Evolutionary conservation across 2,329 filamentous ascomycete species (phyloP).

Genomic region (Alternaria sp.): DNA sequence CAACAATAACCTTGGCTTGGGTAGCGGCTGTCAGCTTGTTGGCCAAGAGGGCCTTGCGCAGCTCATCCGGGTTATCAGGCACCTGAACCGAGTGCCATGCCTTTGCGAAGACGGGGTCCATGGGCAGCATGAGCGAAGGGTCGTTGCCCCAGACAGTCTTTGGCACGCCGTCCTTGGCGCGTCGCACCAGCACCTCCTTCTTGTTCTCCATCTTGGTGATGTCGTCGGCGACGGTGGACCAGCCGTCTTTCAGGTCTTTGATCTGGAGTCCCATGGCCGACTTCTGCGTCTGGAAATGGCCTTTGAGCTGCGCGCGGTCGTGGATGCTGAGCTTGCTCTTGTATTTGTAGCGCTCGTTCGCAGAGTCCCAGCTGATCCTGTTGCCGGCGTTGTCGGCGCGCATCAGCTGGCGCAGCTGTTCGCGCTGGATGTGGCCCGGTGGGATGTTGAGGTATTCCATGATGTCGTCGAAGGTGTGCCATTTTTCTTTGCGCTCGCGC

Average conservation of each 20-base stretch:
- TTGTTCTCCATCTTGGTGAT: constrained; percentile 79
- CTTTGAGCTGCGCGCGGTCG: constrained; percentile 76
- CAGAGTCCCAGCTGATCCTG: constrained; percentile 64
- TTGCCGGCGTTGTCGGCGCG: constrained; percentile 62
- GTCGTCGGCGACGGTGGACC: constrained; percentile 81
- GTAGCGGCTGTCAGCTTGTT: constrained; percentile 85
- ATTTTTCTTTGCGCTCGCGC: constrained; percentile 64
- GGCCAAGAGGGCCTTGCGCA: constrained; percentile 76
- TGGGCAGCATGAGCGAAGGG: constrained; percentile 72
- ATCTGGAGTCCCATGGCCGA: constrained; percentile 83
- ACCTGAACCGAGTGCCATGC: constrained; percentile 85
- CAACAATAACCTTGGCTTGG: constrained; percentile 71
- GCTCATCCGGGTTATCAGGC: constrained; percentile 72
- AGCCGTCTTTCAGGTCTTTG: constrained; percentile 94
- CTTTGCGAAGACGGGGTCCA: constrained; percentile 81
- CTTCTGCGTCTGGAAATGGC: constrained; percentile 79
- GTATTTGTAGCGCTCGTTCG: constrained; percentile 78
- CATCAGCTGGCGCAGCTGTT: constrained; percentile 69
- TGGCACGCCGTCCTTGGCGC: constrained; percentile 88
- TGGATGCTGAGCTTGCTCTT: constrained; percentile 83
- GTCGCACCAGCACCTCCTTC: constrained; percentile 81
- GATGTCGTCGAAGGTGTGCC: constrained; percentile 76
- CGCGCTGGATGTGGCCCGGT: constrained; percentile 63
- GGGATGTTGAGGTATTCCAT: constrained; percentile 80
- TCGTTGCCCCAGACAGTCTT: constrained; percentile 87